These are phyloP conservation scores for Brettanomyces nanus DNA, from an alignment of 805 yeast genomes.

Conservation along the genomic window DNA sequence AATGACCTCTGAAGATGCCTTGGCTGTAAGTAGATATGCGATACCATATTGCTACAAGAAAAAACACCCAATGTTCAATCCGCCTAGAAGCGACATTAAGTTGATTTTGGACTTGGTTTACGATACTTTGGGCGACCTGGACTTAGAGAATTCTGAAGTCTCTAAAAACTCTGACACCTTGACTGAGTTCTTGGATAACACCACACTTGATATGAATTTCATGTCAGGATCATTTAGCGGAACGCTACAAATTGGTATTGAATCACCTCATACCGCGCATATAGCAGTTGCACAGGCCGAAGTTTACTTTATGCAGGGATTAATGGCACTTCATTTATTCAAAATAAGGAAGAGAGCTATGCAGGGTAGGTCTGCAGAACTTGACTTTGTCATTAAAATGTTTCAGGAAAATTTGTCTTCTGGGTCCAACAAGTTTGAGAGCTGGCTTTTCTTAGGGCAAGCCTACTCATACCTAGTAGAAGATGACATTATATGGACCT, in stretches of 20 bases:
- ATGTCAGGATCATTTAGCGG: conserved; percentile 51
- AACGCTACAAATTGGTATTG: conserved; percentile 19
- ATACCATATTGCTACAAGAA: conserved; percentile 47
- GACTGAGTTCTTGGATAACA: conserved; percentile 38
- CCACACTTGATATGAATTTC: conserved; percentile 34
- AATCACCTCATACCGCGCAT: conserved; percentile 23
- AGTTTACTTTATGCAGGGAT: conserved; percentile 61
- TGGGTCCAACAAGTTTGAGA: conserved; percentile 63
- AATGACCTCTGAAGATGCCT: conserved; percentile 32
- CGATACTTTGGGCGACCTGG: conserved; percentile 65
- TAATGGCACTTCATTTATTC: conserved; percentile 59
- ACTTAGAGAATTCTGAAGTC: conserved; percentile 32
- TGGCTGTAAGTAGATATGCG: conserved; percentile 33
- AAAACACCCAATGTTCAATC: conserved; percentile 49
- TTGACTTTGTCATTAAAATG: conserved; percentile 63
- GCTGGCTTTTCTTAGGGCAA: conserved; percentile 81
- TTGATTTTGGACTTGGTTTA: conserved; percentile 61
- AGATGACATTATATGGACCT: conserved; percentile 87
- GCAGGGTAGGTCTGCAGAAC: conserved; percentile 76
- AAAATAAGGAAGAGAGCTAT: conserved; percentile 63
- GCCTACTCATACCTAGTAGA: conserved; percentile 74
- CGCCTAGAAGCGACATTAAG: conserved; percentile 66
- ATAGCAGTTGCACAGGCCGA: conserved; percentile 41
- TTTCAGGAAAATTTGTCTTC: conserved; percentile 60
- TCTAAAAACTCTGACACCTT: conserved; percentile 38